Percentiles rank a stretch among this genome's conserved stretches.
Conservation (phyloP, 2,329 filamentous ascomycete species). For the Aspergillus brasiliensis region DNA sequence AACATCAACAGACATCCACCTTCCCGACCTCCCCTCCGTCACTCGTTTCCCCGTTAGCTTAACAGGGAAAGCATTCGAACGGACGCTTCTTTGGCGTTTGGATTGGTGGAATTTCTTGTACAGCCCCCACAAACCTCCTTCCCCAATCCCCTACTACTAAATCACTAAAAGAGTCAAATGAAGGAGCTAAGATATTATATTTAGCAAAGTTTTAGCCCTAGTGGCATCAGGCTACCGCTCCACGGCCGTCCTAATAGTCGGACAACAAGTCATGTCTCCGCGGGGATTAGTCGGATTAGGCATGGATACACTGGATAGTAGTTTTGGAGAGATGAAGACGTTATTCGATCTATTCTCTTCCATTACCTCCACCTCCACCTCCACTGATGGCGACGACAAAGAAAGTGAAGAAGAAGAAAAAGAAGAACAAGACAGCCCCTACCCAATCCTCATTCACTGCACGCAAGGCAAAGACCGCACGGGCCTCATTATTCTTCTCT, state of each 20-base stretch:
- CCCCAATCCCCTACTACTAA: neutral
- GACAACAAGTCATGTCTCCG: slow-evolving; percentile 69
- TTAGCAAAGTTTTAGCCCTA: slow-evolving; percentile 63
- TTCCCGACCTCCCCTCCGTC: slow-evolving; percentile 65
- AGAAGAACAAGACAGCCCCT: slow-evolving; percentile 29
- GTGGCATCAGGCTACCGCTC: slow-evolving; percentile 68
- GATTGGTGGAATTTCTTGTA: slow-evolving; percentile 68
- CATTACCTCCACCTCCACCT: too few relatives aligned
- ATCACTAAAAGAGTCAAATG: neutral
- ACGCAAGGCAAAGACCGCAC: slow-evolving; percentile 88
- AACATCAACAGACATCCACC: slow-evolving; percentile 47
- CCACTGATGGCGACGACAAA: too few relatives aligned
- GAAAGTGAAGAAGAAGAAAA: too few relatives aligned
- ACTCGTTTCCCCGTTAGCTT: slow-evolving; percentile 70
- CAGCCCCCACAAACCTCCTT: slow-evolving; percentile 24
- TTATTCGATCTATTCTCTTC: slow-evolving; percentile 67
- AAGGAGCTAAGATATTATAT: neutral
- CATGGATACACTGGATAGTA: slow-evolving; percentile 69
- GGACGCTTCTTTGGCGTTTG: slow-evolving; percentile 66
- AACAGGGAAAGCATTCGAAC: slow-evolving; percentile 71
- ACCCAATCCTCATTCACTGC: slow-evolving; percentile 76
- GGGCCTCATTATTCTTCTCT: slow-evolving; percentile 69
- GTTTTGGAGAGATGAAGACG: slow-evolving; percentile 63
- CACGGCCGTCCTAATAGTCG: slow-evolving; percentile 70
- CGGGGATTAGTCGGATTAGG: slow-evolving; percentile 72